Evolutionary conservation across 2,329 filamentous ascomycete genomes (phyloP), one percentile per base, ranked within the genome.

Genomic region (Ophiostoma pallidulum): DNA sequence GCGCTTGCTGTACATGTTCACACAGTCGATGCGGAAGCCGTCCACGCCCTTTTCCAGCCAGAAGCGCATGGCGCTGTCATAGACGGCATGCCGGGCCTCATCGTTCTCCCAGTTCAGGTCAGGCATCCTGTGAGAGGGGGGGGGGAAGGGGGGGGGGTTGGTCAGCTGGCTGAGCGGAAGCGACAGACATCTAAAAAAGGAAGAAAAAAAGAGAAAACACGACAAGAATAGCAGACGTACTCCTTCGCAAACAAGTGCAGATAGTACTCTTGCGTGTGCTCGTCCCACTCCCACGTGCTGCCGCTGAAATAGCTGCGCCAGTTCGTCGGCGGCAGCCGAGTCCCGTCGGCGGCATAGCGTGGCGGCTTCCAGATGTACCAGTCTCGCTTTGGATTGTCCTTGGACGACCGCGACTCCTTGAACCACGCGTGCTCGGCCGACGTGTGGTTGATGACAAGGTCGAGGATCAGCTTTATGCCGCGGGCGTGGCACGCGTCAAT

Each of bases 61-160:
- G 61, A 90, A 92, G 26, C 76, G 74, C 75, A 90, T 84, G 5
- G 83, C 73, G 14, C 76, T 74, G 26, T 82, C 72, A 61, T 88
- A 85, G 4, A 90, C 78, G 4, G 84, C 86, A 39, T 76, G 66
- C 14, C 85, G 75, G 0, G 84, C 77, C 9, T 75, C 77, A 0
- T 72, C 70, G 49, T 82, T 84, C 58, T 90, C 84, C 85, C 86
- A 92, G 64, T 92, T 92, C n/a, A 92, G 71, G 56, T 92, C 87
- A 0, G 87, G 86, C 60, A 91, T 86, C 54, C 86, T 50, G 20
- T 19, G 48, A 22, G 6, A 43, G 12, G 9, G 28, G 14, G n/a
- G n/a, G n/a, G n/a, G n/a, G n/a, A n/a, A n/a, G n/a, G n/a, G n/a
- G n/a, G n/a, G n/a, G n/a, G n/a, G n/a, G n/a, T n/a, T n/a, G n/a